Base-by-base conservation (phyloP, 805 yeast species). In the Starmerella kuoi region DNA sequence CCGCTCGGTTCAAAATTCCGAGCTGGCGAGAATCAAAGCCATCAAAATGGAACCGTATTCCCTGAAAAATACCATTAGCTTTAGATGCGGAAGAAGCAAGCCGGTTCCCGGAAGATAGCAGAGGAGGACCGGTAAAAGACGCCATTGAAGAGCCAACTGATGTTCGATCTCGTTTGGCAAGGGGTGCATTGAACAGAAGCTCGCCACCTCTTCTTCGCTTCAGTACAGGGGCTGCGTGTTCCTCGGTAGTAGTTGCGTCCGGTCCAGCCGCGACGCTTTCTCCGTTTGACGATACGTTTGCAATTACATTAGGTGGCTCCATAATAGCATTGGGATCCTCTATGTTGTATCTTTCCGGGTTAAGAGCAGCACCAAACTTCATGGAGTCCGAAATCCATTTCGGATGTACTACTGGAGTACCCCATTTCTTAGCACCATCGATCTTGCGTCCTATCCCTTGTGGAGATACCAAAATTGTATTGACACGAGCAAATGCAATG, bases 341-440 rank as follows among this genome's bases (percentile, higher is more conserved):
- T 18, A 46, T 37, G 19, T 40, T 44, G 50, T 58, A 66, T n/a
- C 61, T 58, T n/a, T 54, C 52, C 24, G 58, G 67, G 15, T 60
- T 59, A 31, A 70, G 47, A 14, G 63, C 61, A 1, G 67, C 69
- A n/a, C 62, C 60, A 42, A 71, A 55, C 36, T 54, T 56, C 2
- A 62, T 44, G 37, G 72, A 65, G 43, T 68, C 67, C 3, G 54
- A 26, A 12, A 72, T 38, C 76, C 76, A 72, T 37, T 61, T 56
- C 7, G 67, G 65, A 42, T 62, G 62, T 2, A 69, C 68, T 2
- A 68, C 55, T 2, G 66, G 64, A 14, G 69, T 60, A 15, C 56
- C 54, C 60, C 67, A 62, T 24, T 55, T 56, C 19, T 53, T 45
- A 2, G 76, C 75, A 27, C 50, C 63, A 30, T 49, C 53, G 35